Evolutionary conservation across 495 filamentous ascomycete species (phyloP).

Genomic region (Trichoderma orchidacearum): DNA sequence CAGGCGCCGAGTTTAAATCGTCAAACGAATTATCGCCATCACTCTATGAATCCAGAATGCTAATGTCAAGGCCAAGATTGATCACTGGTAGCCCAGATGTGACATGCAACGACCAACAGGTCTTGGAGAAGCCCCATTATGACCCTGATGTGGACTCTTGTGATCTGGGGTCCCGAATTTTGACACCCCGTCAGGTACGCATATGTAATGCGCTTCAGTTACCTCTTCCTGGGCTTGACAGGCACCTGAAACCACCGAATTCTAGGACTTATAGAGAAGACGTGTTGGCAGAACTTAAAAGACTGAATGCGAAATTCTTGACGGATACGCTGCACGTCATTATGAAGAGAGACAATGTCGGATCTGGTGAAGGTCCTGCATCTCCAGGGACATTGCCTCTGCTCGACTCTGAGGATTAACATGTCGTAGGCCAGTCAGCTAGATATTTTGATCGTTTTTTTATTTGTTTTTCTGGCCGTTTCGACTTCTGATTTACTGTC

Average conservation of each 20-base stretch:
- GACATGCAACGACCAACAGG: neutral
- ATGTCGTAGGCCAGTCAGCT: no score
- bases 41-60: neutral
- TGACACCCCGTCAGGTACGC: neutral
- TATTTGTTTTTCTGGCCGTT: no score
- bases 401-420: no score
- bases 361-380: no score
- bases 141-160: neutral
- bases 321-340: neutral
- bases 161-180: neutral
- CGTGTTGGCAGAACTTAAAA: neutral
- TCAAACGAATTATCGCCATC: neutral
- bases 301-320: neutral
- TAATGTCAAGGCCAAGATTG: neutral
- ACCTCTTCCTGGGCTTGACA: neutral
- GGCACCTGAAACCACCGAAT: neutral
- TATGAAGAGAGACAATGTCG: neutral
- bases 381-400: no score
- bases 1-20: neutral
- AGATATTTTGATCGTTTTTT: no score
- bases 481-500: no score
- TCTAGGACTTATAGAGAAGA: neutral
- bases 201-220: neutral
- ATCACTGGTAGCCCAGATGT: neutral
- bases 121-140: neutral